These are phyloP conservation scores for Terfezia boudieri DNA, from an alignment of 495 filamentous ascomycete genomes.

Conservation along the genomic window DNA sequence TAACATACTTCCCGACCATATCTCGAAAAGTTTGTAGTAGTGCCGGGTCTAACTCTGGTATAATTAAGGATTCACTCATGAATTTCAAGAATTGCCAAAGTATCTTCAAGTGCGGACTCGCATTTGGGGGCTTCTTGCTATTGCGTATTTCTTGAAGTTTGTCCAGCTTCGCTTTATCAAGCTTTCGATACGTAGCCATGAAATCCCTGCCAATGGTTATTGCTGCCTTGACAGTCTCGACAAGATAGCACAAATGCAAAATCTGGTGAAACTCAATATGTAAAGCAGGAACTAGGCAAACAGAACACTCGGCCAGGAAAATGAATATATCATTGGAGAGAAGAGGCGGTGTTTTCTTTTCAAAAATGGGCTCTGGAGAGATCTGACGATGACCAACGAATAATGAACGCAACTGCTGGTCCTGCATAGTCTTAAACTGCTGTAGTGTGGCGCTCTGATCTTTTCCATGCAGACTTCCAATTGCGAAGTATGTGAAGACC, in stretches of 20 bases:
- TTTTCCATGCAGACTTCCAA: slow-evolving; percentile 41
- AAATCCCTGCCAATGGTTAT: slow-evolving; percentile 24
- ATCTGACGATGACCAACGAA: slow-evolving; percentile 30
- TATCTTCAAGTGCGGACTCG: not conserved
- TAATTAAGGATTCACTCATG: slow-evolving; percentile 15
- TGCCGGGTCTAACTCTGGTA: slow-evolving; percentile 21
- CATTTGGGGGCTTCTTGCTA: not conserved
- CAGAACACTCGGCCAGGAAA: slow-evolving; percentile 54
- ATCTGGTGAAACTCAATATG: slow-evolving; percentile 59
- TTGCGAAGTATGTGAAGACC: slow-evolving; percentile 56
- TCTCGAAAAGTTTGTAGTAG: slow-evolving; percentile 26
- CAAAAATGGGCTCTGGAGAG: slow-evolving; percentile 13
- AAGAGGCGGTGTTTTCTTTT: slow-evolving; percentile 39
- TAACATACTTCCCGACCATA: slow-evolving; percentile 52
- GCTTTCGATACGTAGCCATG: not conserved
- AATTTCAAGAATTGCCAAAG: slow-evolving; percentile 19
- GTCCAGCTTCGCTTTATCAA: not conserved
- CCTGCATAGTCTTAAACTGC: slow-evolving; percentile 48
- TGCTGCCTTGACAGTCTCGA: slow-evolving; percentile 67
- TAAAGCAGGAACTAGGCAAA: slow-evolving; percentile 48
- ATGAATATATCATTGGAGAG: slow-evolving; percentile 61
- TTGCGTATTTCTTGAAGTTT: not conserved
- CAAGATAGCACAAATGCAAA: slow-evolving; percentile 71
- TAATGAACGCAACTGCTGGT: slow-evolving; percentile 54
- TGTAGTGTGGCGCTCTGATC: slow-evolving; percentile 36